phyloP scores from a whole-genome alignment of 108 stramenopile species.

The Cyclotella cryptica region DNA sequence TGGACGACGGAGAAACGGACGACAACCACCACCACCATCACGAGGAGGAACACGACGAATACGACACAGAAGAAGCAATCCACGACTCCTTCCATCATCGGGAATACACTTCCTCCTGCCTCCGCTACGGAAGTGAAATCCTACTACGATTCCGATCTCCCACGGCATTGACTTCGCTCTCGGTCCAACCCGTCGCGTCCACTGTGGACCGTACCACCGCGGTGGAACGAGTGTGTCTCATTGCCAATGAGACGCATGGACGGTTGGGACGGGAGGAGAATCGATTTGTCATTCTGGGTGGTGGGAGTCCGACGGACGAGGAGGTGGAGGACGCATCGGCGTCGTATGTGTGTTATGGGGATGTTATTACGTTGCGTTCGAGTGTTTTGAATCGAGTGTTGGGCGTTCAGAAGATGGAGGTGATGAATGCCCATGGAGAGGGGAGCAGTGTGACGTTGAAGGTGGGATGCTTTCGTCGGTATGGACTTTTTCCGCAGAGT shows the following conservation, averaged over 20 bases:
- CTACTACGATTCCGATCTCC: conserved; percentile 34
- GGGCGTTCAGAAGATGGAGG: conserved; percentile 38
- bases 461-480: conserved; percentile 48
- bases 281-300: conserved; percentile 24
- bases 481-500: conserved; percentile 36
- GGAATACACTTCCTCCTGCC: conserved; percentile 25
- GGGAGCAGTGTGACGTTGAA: conserved; percentile 1
- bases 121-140: conserved; percentile 46
- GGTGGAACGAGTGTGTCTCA: conserved; percentile 28
- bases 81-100: conserved; percentile 12
- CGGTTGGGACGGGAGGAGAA: conserved; percentile 17
- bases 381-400: conserved; percentile 34
- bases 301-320: background rate
- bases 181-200: conserved; percentile 16
- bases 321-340: background rate
- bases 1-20: background rate
- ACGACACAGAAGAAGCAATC: conserved; percentile 21
- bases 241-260: conserved; percentile 39
- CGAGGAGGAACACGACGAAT: conserved; percentile 5
- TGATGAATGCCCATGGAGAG: background rate
- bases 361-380: conserved; percentile 35
- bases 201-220: background rate
- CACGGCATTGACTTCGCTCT: conserved; percentile 34
- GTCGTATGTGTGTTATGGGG: conserved; percentile 42
- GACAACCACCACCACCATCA: background rate